Percentiles rank a stretch among this genome's conserved stretches.
Evolutionary conservation across 192 early-diverging fungal species (phyloP).

Genomic region (Rhizoclosmatium globosum): DNA sequence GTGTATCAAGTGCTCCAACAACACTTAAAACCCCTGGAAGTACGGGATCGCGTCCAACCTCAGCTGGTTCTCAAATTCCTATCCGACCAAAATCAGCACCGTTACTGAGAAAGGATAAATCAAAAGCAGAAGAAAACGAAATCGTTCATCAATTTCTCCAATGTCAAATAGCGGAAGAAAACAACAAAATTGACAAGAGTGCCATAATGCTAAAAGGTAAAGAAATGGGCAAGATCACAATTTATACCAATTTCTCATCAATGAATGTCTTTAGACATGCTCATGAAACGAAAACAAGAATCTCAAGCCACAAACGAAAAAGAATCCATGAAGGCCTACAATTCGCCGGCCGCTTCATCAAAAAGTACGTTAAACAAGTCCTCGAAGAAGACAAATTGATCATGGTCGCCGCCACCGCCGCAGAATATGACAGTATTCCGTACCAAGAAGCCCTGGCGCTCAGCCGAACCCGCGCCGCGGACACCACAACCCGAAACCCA

Average conservation of each 20-base stretch:
- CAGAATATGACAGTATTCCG: neutral
- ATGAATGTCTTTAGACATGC: neutral
- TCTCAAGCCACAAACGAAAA: neutral
- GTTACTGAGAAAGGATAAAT: neutral
- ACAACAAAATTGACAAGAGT: neutral
- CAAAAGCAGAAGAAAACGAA: neutral
- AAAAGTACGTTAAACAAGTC: neutral
- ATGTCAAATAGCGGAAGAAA: neutral
- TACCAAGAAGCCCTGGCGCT: neutral
- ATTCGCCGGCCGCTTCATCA: neutral
- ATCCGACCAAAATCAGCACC: neutral
- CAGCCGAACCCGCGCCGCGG: neutral
- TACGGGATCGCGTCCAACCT: neutral
- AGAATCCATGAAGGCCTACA: neutral
- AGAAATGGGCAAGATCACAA: too few relatives aligned
- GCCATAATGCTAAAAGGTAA: neutral
- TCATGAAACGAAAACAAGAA: neutral
- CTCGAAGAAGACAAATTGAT: neutral
- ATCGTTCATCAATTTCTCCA: neutral
- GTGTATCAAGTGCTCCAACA: neutral
- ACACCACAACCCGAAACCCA: neutral
- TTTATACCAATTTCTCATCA: neutral
- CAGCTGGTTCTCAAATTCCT: neutral
- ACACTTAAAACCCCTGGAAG: neutral
- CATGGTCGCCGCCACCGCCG: neutral